Conservation (phyloP, 2,329 filamentous ascomycete genomes). For the Neocucurbitaria cava region DNA sequence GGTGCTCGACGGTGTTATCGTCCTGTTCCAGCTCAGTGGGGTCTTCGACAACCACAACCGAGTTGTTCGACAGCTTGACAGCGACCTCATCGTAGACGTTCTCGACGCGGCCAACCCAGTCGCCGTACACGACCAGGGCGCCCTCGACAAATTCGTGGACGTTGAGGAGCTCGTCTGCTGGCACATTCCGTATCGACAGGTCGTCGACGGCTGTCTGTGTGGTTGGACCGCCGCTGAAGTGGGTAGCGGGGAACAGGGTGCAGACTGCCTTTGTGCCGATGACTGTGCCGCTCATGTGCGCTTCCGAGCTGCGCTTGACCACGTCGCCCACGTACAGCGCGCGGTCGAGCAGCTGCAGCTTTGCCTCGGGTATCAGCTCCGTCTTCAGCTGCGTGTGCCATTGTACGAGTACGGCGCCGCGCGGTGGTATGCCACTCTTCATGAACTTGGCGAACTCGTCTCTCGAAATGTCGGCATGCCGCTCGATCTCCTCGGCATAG, state of each 20-base stretch:
- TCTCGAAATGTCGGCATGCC: conserved; percentile 40
- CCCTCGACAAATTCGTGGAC: conserved; percentile 57
- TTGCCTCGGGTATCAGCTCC: conserved; percentile 51
- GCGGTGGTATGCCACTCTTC: conserved; percentile 56
- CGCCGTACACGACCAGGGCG: conserved; percentile 61
- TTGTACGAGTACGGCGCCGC: conserved; percentile 59
- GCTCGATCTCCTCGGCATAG: conserved; percentile 47
- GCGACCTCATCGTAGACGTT: conserved; percentile 58
- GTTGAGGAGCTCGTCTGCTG: conserved; percentile 54
- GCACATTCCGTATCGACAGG: conserved; percentile 49
- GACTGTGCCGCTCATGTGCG: conserved; percentile 62
- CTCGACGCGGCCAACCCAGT: conserved; percentile 64
- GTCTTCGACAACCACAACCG: conserved; percentile 60
- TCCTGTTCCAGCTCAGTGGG: conserved; percentile 51
- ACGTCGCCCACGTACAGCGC: conserved; percentile 61
- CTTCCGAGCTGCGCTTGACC: conserved; percentile 58
- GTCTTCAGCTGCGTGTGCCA: conserved; percentile 54
- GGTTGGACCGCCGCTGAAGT: conserved; percentile 33
- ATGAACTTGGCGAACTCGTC: conserved; percentile 50
- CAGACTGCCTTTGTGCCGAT: conserved; percentile 57
- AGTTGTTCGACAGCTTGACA: conserved; percentile 60
- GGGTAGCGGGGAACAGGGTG: conserved; percentile 49
- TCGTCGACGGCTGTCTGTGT: conserved; percentile 36
- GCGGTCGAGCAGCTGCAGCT: conserved; percentile 62
- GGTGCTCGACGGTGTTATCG: conserved; percentile 44